These are phyloP conservation scores for Ustilago shanxiensis DNA, from an alignment of 1,284 basidiomycete genomes.

Conservation along the genomic window DNA sequence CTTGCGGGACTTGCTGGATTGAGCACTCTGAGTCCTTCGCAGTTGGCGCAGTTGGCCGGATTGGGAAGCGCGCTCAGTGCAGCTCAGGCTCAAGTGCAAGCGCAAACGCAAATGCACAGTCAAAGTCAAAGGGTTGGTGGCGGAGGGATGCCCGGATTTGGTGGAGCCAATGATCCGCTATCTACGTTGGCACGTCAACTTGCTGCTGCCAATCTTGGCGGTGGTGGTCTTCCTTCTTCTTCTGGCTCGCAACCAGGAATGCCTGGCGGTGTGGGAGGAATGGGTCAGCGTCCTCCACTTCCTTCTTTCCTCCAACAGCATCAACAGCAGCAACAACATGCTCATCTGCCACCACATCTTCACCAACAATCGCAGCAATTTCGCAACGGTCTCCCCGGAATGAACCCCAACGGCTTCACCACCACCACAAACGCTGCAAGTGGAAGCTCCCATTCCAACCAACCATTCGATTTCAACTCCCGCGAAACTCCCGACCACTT, in stretches of 20 bases:
- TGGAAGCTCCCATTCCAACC: constrained; percentile 33
- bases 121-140: constrained; percentile 12
- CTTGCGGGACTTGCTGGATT: constrained; percentile 56
- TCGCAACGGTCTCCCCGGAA: constrained; percentile 16
- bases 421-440: not conserved
- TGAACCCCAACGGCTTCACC: constrained; percentile 15
- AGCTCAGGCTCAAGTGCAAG: constrained; percentile 43
- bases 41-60: constrained; percentile 57
- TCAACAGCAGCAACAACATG: constrained; percentile 29
- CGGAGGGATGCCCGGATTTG: constrained; percentile 2
- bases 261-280: constrained; percentile 4
- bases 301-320: constrained; percentile 41
- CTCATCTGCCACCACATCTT: constrained; percentile 8
- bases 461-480: constrained; percentile 32
- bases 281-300: constrained; percentile 28
- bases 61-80: constrained; percentile 55
- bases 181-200: constrained; percentile 52
- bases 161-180: constrained; percentile 43
- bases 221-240: not conserved
- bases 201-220: constrained; percentile 42
- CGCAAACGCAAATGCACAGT: constrained; percentile 32
- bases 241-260: constrained; percentile 7
- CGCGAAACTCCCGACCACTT: constrained; percentile 6
- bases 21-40: constrained; percentile 53
- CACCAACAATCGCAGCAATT: constrained; percentile 23